phyloP scores from a whole-genome alignment of 176 grass and related monocot species.

The Musa acuminata region DNA sequence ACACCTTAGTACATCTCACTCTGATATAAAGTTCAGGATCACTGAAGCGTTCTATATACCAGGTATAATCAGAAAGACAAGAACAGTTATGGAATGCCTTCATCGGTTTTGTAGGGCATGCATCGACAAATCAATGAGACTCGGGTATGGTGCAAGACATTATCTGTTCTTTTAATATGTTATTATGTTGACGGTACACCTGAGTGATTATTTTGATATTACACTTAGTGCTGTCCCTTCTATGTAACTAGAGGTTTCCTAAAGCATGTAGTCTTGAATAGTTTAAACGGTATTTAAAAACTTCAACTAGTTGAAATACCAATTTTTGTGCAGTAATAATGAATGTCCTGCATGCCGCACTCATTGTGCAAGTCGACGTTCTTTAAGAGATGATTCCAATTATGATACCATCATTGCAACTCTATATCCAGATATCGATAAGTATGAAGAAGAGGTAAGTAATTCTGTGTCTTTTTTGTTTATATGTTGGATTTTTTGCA shows the following conservation, averaged over 20 bases:
- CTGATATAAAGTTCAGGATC: neutral
- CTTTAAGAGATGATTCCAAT: conserved; percentile 17
- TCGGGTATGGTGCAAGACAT: conserved; percentile 14
- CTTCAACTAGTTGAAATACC: neutral
- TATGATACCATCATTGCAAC: conserved; percentile 15
- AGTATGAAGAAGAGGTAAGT: conserved; percentile 16
- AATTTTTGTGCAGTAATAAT: conserved; percentile 4
- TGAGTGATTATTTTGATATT: neutral
- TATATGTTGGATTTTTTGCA: neutral
- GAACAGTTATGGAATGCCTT: conserved; percentile 32
- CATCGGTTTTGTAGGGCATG: conserved; percentile 32
- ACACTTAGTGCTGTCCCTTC: neutral
- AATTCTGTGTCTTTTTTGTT: neutral
- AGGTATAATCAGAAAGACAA: conserved; percentile 35
- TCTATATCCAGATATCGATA: conserved; percentile 17
- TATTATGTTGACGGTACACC: neutral
- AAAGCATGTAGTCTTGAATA: neutral
- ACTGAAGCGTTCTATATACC: conserved; percentile 3
- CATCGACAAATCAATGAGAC: conserved; percentile 32
- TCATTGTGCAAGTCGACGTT: conserved; percentile 20
- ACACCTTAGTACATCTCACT: neutral
- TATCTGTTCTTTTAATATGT: conserved; percentile 6
- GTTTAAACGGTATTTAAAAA: neutral
- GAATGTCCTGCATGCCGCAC: conserved; percentile 20
- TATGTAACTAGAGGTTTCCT: neutral